A percentile compares a stretch with the other conserved stretches of the same genome.
Conservation (phyloP, 1,284 basidiomycete genomes). For the Ustilago bromivora region DNA sequence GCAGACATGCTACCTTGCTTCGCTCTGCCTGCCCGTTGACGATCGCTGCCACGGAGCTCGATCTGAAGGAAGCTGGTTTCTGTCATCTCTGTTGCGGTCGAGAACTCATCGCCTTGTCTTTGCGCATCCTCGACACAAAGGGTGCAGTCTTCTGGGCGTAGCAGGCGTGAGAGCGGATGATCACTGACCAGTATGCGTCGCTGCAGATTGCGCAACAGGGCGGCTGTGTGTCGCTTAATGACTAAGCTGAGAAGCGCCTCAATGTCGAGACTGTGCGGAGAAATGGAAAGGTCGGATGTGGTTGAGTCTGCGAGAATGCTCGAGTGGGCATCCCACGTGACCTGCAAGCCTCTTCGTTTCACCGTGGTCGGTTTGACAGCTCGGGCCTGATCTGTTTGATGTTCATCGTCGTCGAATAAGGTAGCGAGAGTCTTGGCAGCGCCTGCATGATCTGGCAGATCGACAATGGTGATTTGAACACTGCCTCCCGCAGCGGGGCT, state of each 20-base stretch:
- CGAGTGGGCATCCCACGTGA: conserved; percentile 33
- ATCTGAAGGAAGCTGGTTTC: conserved; percentile 38
- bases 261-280: conserved; percentile 34
- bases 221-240: conserved; percentile 32
- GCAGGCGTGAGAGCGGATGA: conserved; percentile 38
- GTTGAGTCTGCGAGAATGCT: conserved; percentile 35
- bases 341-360: conserved; percentile 35
- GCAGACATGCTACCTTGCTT: conserved; percentile 8
- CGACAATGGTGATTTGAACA: conserved; percentile 40
- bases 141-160: conserved; percentile 41
- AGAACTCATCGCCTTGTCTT: conserved; percentile 36
- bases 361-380: conserved; percentile 6
- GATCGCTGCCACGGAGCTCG: conserved; percentile 20
- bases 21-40: not conserved
- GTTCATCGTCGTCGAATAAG: conserved; percentile 26
- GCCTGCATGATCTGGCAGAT: conserved; percentile 29
- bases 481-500: conserved; percentile 41
- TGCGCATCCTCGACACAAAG: conserved; percentile 31
- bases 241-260: conserved; percentile 34
- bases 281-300: conserved; percentile 20
- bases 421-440: conserved; percentile 28
- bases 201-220: conserved; percentile 44
- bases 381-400: not conserved
- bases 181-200: conserved; percentile 43
- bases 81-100: conserved; percentile 26